Percentiles rank a stretch among this genome's conserved stretches.
Conservation (phyloP, 345 rosid species). For the Rhodamnia argentea region DNA sequence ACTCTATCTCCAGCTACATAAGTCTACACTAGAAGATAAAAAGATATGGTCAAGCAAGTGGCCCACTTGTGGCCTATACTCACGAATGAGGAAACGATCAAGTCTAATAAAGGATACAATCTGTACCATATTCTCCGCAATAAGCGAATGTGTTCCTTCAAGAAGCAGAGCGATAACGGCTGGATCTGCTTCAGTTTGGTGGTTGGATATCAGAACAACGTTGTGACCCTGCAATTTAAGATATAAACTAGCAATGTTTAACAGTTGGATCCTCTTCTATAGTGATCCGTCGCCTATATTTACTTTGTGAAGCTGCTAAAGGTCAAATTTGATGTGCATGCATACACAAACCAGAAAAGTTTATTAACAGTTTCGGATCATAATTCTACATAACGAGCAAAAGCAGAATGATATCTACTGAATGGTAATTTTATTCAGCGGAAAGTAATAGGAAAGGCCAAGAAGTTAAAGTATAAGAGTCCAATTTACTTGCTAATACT, state of each 20-base stretch:
- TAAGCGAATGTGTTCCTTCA: slow-evolving; percentile 52
- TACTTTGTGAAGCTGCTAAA: not conserved
- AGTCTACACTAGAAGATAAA: slow-evolving; percentile 33
- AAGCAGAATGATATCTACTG: not conserved
- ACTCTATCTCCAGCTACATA: slow-evolving; percentile 98
- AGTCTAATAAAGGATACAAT: not conserved
- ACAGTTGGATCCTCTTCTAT: not conserved
- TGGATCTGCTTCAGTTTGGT: slow-evolving; percentile 98
- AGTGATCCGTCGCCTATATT: not conserved
- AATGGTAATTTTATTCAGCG: not conserved
- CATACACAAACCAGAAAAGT: not conserved
- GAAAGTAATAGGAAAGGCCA: not conserved
- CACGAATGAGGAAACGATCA: not conserved
- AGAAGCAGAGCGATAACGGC: slow-evolving; percentile 78
- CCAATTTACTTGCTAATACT: not conserved
- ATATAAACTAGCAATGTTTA: not conserved
- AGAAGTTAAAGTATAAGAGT: not conserved
- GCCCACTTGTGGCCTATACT: not conserved
- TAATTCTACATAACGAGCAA: not conserved
- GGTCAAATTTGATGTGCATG: not conserved
- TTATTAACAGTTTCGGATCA: not conserved
- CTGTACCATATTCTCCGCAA: slow-evolving; percentile 65
- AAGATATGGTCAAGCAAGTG: slow-evolving; percentile 8
- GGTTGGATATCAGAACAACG: slow-evolving; percentile 79
- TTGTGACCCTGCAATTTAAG: slow-evolving; percentile 76